A percentile compares a stretch with the other conserved stretches of the same genome.
These are phyloP conservation scores for Linnemannia elongata DNA, from an alignment of 192 early-diverging fungal genomes.

Conservation along the genomic window DNA sequence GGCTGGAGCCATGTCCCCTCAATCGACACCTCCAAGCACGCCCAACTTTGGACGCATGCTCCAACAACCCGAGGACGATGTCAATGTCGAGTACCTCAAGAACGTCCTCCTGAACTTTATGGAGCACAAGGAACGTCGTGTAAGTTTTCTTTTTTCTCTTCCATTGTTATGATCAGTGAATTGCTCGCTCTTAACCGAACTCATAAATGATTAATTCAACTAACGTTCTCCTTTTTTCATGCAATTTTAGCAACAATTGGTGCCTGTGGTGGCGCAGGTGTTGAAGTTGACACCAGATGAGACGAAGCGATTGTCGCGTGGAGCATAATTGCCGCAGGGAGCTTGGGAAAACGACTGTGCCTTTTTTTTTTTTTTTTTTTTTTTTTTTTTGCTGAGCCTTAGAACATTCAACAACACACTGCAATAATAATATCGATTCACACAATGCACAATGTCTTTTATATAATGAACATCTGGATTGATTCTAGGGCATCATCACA, in stretches of 20 bases:
- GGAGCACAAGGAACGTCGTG: slow-evolving; percentile 78
- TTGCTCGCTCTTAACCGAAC: not conserved
- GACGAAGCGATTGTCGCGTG: slow-evolving; percentile 62
- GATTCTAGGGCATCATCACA: not conserved
- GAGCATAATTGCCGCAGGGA: slow-evolving; percentile 11
- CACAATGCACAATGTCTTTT: not conserved
- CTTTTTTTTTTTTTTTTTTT: too few species aligned
- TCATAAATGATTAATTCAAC: not conserved
- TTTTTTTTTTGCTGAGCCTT: too few species aligned
- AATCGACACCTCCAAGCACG: slow-evolving; percentile 43
- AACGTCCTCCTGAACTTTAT: slow-evolving; percentile 81
- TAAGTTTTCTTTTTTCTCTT: slow-evolving; percentile 53
- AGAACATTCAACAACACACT: too few species aligned
- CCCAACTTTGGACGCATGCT: slow-evolving; percentile 43
- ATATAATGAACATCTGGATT: not conserved
- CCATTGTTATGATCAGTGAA: not conserved
- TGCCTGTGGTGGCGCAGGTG: slow-evolving; percentile 77
- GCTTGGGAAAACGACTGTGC: too few species aligned
- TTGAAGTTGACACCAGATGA: slow-evolving; percentile 80
- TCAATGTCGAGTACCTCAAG: slow-evolving; percentile 83
- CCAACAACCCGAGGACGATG: slow-evolving; percentile 61
- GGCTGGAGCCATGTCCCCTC: slow-evolving; percentile 30
- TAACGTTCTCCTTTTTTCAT: not conserved
- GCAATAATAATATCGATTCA: not conserved
- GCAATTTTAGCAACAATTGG: slow-evolving; percentile 65